phyloP scores from a whole-genome alignment of 768 basidiomycete species.

The Amyloporia xantha region DNA sequence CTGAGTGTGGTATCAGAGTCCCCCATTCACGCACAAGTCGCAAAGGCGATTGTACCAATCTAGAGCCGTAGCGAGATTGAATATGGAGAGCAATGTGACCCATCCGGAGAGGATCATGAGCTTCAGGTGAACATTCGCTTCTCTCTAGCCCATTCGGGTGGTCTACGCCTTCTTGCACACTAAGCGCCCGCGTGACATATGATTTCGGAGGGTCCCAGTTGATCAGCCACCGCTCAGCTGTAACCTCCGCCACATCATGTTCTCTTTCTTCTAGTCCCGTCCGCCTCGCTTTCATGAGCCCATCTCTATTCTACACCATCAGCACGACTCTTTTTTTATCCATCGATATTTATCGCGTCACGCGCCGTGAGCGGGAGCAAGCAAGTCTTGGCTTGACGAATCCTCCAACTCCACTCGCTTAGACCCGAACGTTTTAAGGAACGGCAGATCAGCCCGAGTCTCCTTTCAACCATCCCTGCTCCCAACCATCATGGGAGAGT shows the following conservation, averaged over 20 bases:
- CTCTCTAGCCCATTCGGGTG: too few species aligned
- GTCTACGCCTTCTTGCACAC: neutral
- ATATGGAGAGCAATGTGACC: too few species aligned
- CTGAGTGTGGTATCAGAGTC: too few species aligned
- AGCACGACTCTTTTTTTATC: neutral
- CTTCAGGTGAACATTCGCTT: too few species aligned
- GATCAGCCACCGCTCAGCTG: neutral
- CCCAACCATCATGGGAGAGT: slow-evolving; percentile 12
- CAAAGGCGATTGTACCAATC: too few species aligned
- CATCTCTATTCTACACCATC: neutral
- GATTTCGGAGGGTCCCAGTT: neutral
- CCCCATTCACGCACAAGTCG: too few species aligned
- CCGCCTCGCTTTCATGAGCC: neutral
- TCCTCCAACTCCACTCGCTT: slow-evolving; percentile 11
- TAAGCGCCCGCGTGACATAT: neutral
- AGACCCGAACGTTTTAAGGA: neutral
- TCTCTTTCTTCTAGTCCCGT: too few species aligned
- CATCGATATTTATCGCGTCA: neutral
- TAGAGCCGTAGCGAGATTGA: too few species aligned
- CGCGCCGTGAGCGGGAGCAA: neutral
- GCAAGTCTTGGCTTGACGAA: neutral
- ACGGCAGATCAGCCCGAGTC: neutral
- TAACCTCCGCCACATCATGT: too few species aligned
- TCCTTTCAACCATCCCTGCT: neutral
- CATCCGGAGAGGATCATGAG: too few species aligned